Evolutionary conservation across 768 basidiomycete species (phyloP), one percentile per base, ranked within the genome.

Genomic region (Auriscalpium orientale): DNA sequence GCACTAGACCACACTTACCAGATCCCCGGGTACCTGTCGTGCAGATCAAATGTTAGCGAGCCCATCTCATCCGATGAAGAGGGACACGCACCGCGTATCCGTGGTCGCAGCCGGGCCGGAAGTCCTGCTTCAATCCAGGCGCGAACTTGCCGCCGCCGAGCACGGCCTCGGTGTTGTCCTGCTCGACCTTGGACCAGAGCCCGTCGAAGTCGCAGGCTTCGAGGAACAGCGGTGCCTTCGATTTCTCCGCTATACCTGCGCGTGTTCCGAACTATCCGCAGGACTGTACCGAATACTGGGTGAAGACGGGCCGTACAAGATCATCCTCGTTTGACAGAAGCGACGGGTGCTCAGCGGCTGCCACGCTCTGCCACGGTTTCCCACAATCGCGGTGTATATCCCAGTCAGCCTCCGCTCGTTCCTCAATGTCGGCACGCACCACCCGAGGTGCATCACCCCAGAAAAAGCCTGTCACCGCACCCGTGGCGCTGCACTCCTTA

Each of bases 271-370:
- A 15, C 15, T 8, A 38, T 7, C 37, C 37, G 38, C 13, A 37
- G 21, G 28, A 13, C 21, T 20, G 36, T 28, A 4, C 15, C 15
- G 18, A 50, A 11, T 20, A 34, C 15, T 33, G n/a, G 12, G 44
- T 9, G 37, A 12, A 44, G 15, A n/a, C n/a, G n/a, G n/a, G 35
- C 50, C 60, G 18, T 52, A 70, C 71, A 62, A 78, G 68, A 15
- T 77, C 63, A 59, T 76, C 75, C 8, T 65, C 63, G 4, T 72
- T 70, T 20, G 70, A 33, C 35, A 79, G 66, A 2, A 72, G 61
- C 3, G 79, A 79, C 0, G 81, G 82, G 61, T 83, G 82, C 1
- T 74, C 55, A 45, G 76, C 66, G 20, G 70, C 72, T 2, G 70
- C 70, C 45, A 72, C 77, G n/a, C 74, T 62, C 60, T 73, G n/a